These are phyloP conservation scores for Ulmus americana DNA, from an alignment of 331 rosid species.

Conservation along the genomic window DNA sequence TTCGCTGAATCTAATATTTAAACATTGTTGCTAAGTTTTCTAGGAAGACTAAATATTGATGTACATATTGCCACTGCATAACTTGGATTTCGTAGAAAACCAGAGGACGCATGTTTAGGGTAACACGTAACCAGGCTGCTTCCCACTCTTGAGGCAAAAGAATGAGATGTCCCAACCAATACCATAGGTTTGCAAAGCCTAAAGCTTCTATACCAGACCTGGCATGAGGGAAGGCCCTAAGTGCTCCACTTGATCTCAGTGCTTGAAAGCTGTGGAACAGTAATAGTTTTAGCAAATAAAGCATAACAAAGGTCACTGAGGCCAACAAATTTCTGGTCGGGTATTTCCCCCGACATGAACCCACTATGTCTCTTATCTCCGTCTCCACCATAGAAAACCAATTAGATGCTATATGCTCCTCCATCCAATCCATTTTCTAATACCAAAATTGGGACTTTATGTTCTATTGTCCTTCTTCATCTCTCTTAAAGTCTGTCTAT, in stretches of 20 bases:
- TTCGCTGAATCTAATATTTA: background rate
- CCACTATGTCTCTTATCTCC: background rate
- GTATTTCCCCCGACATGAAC: background rate
- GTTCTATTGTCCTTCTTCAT: background rate
- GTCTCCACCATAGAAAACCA: background rate
- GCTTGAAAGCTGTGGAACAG: background rate
- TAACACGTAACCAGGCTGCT: background rate
- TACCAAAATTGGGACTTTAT: background rate
- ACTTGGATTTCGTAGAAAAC: background rate
- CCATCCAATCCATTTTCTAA: background rate
- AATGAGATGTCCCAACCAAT: no score
- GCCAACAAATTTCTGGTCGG: background rate
- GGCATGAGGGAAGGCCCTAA: background rate
- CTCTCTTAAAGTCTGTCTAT: background rate
- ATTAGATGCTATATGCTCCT: no score
- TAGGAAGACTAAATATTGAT: background rate
- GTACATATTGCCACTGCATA: background rate
- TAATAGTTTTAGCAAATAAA: background rate
- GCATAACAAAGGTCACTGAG: background rate
- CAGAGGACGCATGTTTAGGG: background rate
- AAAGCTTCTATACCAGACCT: background rate
- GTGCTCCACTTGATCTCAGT: background rate
- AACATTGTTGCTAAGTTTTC: background rate
- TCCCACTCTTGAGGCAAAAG: no score
- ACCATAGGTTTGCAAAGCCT: background rate